Conservation (phyloP, 345 rosid genomes). For the Acer saccharum region DNA sequence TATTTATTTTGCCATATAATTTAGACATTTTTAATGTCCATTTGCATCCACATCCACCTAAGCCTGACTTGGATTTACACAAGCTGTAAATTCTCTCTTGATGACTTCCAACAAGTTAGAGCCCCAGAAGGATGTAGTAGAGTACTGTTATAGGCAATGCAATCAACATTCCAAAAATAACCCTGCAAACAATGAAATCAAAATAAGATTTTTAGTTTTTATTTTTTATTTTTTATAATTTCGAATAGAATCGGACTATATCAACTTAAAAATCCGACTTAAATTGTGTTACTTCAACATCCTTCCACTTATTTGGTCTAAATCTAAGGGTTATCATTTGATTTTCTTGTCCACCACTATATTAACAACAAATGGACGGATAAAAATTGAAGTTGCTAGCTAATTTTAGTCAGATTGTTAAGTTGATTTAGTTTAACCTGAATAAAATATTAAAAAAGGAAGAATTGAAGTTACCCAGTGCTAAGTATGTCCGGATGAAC, state of each 20-base stretch:
- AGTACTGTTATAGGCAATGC: slow-evolving; percentile 50
- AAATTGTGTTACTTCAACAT: no score
- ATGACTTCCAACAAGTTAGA: slow-evolving; percentile 18
- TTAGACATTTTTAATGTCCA: background rate
- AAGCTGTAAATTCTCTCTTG: no score
- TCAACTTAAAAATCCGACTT: no score
- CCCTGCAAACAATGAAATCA: slow-evolving; percentile 27
- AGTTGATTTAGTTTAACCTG: no score
- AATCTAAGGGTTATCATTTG: no score
- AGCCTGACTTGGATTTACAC: slow-evolving; percentile 16
- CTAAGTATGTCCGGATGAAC: slow-evolving; percentile 49
- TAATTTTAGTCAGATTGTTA: no score
- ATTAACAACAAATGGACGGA: no score
- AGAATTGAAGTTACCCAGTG: slow-evolving; percentile 39
- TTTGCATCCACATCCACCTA: background rate
- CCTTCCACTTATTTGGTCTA: no score
- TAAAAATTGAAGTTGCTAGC: no score
- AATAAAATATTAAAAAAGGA: no score
- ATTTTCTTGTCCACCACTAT: no score
- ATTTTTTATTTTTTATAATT: background rate
- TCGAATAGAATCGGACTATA: no score
- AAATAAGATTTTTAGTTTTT: background rate
- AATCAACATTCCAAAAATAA: slow-evolving; percentile 52
- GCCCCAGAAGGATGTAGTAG: slow-evolving; percentile 45
- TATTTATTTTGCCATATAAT: background rate